phyloP scores from a whole-genome alignment of 1,139 yeast species.

The Pichia sp. region DNA sequence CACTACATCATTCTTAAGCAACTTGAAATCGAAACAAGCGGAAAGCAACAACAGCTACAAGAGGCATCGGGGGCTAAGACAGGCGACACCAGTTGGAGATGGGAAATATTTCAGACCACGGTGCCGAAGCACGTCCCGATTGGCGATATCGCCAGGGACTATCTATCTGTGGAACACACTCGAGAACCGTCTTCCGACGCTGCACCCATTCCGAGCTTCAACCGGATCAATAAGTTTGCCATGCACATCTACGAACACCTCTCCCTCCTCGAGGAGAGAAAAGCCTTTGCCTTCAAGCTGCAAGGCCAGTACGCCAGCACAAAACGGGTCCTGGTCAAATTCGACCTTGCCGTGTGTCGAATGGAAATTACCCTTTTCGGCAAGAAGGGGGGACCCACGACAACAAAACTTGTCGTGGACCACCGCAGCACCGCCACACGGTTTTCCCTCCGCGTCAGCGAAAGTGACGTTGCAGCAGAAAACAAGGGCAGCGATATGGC shows the following conservation, averaged over 20 bases:
- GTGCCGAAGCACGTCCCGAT: conserved; percentile 38
- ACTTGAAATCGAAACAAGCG: conserved; percentile 22
- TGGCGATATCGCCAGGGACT: conserved; percentile 19
- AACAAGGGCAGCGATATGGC: neutral
- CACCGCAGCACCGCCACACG: neutral
- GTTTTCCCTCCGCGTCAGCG: neutral
- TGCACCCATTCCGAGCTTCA: neutral
- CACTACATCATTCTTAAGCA: conserved; percentile 39
- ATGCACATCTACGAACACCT: conserved; percentile 24
- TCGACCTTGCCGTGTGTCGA: conserved; percentile 1
- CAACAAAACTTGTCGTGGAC: neutral
- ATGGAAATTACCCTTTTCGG: neutral
- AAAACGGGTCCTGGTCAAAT: neutral
- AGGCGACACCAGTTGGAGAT: conserved; percentile 24
- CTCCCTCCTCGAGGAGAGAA: conserved; percentile 22
- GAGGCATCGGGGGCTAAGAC: neutral
- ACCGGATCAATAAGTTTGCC: conserved; percentile 24
- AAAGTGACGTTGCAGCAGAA: neutral
- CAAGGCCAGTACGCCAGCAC: neutral
- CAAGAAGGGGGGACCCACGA: neutral
- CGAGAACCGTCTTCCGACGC: neutral
- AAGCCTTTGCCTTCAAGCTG: conserved; percentile 5
- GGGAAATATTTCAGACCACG: conserved; percentile 41
- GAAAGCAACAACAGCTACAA: conserved; percentile 12
- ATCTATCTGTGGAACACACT: conserved; percentile 10